Conservation (phyloP, 176 grass and related monocot species). For the Hsuehochloa calcarea region DNA sequence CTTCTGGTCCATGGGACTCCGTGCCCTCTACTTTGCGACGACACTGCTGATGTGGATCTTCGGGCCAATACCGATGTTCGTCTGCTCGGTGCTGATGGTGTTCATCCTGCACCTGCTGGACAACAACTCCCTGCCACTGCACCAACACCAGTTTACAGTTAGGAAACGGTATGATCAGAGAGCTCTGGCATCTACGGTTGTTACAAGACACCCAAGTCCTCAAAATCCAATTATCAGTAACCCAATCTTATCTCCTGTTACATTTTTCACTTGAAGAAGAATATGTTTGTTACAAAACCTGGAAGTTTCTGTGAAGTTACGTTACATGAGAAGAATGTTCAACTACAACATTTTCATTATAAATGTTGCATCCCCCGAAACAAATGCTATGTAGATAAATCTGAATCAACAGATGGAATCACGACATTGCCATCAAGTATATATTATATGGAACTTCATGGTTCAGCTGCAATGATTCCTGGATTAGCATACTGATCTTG, state of each 20-base stretch:
- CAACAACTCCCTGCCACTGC: constrained; percentile 73
- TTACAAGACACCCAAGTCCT: constrained; percentile 3
- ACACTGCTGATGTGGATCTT: constrained; percentile 94
- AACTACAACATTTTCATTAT: constrained; percentile 27
- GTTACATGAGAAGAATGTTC: constrained; percentile 7
- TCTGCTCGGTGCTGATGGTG: constrained; percentile 74
- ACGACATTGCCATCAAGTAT: not conserved
- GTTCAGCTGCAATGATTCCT: not conserved
- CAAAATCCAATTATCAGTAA: constrained; percentile 31
- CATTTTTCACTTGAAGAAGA: constrained; percentile 23
- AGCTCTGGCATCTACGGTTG: not conserved
- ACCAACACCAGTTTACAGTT: constrained; percentile 55
- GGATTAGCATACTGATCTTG: not conserved
- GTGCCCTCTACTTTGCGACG: constrained; percentile 81
- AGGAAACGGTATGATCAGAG: constrained; percentile 33
- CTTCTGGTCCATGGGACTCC: constrained; percentile 85
- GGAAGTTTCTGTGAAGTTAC: not conserved
- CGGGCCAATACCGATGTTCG: constrained; percentile 75
- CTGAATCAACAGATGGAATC: not conserved
- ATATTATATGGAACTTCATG: not conserved
- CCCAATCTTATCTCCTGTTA: constrained; percentile 38
- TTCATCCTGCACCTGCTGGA: constrained; percentile 72
- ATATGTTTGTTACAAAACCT: constrained; percentile 10
- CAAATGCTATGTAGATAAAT: not conserved
- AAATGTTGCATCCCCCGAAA: not conserved